Evolutionary conservation across 768 basidiomycete species (phyloP).

Genomic region (Scleroderma citrinum): DNA sequence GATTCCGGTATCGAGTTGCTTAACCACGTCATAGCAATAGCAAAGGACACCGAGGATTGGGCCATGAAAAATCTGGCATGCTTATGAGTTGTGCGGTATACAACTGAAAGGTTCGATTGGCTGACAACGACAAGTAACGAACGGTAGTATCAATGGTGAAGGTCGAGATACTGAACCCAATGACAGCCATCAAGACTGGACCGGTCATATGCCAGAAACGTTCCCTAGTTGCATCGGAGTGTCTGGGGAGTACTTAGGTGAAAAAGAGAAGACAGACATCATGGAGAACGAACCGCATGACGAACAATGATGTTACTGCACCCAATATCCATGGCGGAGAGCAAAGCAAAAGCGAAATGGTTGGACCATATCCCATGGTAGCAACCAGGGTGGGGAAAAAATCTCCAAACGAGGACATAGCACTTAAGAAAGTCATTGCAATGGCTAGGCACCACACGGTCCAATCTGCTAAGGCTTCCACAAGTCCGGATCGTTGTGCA

Average conservation of each 20-base stretch:
- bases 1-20: no score
- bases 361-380: constrained; percentile 58
- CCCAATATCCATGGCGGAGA: constrained; percentile 55
- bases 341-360: constrained; percentile 61
- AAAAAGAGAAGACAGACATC: background rate
- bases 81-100: no score
- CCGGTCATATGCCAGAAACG: constrained; percentile 61
- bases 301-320: constrained; percentile 26
- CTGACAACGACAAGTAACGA: constrained; percentile 21
- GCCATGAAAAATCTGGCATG: no score
- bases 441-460: constrained; percentile 74
- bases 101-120: no score
- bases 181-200: constrained; percentile 47
- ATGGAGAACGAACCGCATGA: constrained; percentile 1
- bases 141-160: constrained; percentile 53
- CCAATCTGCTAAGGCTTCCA: constrained; percentile 59
- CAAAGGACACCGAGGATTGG: no score
- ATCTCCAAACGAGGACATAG: constrained; percentile 64
- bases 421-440: constrained; percentile 45
- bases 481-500: constrained; percentile 38
- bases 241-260: constrained; percentile 30
- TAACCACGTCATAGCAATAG: no score
- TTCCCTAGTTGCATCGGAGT: constrained; percentile 64
- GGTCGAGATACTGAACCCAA: constrained; percentile 60
- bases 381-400: constrained; percentile 70